Evolutionary conservation across 306 rosid genomes (phyloP).

Genomic region (Glycine tomentella): DNA sequence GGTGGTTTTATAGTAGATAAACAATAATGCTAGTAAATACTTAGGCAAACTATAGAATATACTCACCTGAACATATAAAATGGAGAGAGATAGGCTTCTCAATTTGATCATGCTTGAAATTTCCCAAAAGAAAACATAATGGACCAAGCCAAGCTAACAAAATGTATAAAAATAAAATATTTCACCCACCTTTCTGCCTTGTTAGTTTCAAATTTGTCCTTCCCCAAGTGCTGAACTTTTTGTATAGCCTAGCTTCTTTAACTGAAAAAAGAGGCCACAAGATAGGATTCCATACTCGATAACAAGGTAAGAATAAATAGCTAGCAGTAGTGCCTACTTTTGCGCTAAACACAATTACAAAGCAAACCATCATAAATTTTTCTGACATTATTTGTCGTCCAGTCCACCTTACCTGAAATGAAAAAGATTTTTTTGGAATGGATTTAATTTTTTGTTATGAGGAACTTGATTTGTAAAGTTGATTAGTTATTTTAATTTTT

Average conservation of each 20-base stretch:
- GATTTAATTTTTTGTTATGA: neutral
- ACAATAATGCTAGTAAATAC: neutral
- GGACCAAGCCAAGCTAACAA: neutral
- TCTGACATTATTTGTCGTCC: neutral
- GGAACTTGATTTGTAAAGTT: neutral
- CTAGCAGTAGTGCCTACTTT: neutral
- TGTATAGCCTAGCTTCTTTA: neutral
- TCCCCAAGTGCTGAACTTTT: neutral
- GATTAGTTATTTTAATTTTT: neutral
- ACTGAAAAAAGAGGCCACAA: neutral
- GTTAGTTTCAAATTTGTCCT: neutral
- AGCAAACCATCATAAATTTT: neutral
- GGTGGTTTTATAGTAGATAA: neutral
- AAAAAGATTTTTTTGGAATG: neutral
- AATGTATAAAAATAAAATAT: constrained; percentile 3
- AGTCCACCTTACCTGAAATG: neutral
- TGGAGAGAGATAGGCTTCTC: constrained; percentile 4
- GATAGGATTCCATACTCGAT: neutral
- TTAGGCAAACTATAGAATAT: neutral
- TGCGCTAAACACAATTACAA: neutral
- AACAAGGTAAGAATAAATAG: neutral
- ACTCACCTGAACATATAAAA: constrained; percentile 25
- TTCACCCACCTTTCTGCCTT: neutral
- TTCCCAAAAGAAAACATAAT: neutral
- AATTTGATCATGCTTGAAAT: neutral